Evolutionary conservation across 2,329 filamentous ascomycete genomes (phyloP).

Genomic region (Diaporthe vaccinii): DNA sequence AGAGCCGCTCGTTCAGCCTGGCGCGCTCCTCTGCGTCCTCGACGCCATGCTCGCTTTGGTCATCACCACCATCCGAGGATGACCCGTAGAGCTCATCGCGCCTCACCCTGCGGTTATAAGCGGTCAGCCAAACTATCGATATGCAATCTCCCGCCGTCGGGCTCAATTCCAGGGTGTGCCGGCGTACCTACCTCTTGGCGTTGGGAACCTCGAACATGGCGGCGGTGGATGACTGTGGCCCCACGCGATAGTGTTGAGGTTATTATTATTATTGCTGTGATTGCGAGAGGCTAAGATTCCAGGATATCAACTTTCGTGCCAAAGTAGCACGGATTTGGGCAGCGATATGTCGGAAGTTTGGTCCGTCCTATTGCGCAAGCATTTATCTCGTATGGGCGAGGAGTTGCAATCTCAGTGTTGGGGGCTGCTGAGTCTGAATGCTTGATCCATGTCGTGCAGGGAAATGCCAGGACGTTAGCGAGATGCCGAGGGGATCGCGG

Average conservation of each 20-base stretch:
- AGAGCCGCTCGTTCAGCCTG: constrained; percentile 63
- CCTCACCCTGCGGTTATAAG: constrained; percentile 60
- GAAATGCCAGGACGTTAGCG: background rate
- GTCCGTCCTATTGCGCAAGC: constrained; percentile 23
- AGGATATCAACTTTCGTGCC: background rate
- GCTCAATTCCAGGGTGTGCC: background rate
- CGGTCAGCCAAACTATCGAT: constrained; percentile 8
- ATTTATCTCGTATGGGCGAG: constrained; percentile 9
- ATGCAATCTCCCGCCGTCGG: background rate
- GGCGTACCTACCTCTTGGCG: constrained; percentile 61
- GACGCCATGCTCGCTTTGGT: constrained; percentile 48
- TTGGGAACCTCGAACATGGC: constrained; percentile 66
- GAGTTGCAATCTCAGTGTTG: constrained; percentile 24
- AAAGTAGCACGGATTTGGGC: background rate
- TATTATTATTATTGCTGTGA: background rate
- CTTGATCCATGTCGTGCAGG: constrained; percentile 34
- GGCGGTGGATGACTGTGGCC: background rate
- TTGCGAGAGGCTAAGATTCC: constrained; percentile 5
- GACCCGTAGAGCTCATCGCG: constrained; percentile 65
- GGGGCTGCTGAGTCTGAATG: background rate
- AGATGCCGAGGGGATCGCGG: constrained; percentile 28
- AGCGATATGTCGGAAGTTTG: constrained; percentile 28
- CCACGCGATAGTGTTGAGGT: constrained; percentile 9
- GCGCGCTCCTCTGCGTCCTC: constrained; percentile 57
- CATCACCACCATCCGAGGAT: constrained; percentile 49